Evolutionary conservation across 257 asterid genomes (phyloP), one percentile per base, ranked within the genome.

Genomic region (Buddleja alternifolia): DNA sequence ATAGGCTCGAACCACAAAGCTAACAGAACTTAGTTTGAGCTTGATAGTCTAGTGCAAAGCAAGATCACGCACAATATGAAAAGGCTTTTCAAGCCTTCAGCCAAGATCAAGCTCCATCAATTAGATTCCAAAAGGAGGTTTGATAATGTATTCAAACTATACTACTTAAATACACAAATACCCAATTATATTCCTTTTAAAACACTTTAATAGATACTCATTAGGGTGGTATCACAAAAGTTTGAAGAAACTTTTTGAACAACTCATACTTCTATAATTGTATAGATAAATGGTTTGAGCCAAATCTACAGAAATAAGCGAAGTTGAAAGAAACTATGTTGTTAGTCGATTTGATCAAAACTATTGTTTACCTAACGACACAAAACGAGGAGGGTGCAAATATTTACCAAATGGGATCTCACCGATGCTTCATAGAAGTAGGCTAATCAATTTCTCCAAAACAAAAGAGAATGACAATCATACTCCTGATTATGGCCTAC

Each of bases 1-100:
- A 42, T 41, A 61, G 45, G 52, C 20, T 61, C 39, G 17, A 61
- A 44, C 67, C n/a, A 37, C 36, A 39, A 42, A n/a, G 47, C 47
- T 12, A 42, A 42, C 2, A 42, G 16, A 12, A 6, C n/a, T 1
- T n/a, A 12, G 47, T 16, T 15, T 42, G 8, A 0, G 47, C 47
- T 42, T 42, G 47, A 42, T 40, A 10, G 15, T n/a, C 21, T 47
- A 17, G 12, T 48, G 25, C 55, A 62, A 24, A 36, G 46, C 58
- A 63, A 46, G 46, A 42, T 24, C 1, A 12, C 25, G 17, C 10
- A 21, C 3, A 3, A 51, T n/a, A 17, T 17, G 1, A 48, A 16
- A 15, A 48, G 7, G 1, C 25, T 48, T 48, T n/a, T 17, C 24
- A 15, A 48, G 11, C 54, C 24, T 17, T 48, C 54, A 48, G 54